phyloP scores from a whole-genome alignment of 2,329 filamentous ascomycete species.

The Ilyonectria robusta region DNA sequence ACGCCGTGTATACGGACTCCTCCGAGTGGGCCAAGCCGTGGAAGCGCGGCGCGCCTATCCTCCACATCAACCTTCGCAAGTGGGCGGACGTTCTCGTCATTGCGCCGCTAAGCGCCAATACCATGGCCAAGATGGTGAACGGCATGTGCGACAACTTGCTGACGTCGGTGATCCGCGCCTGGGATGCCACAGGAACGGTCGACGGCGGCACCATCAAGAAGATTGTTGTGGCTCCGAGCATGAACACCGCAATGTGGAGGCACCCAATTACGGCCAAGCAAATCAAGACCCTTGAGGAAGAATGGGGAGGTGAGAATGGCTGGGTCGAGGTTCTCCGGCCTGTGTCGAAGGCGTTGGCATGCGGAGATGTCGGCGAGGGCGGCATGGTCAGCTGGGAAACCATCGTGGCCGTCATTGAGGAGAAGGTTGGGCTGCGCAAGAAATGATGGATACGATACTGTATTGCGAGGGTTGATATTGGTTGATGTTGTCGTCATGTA shows the following conservation, averaged over 20 bases:
- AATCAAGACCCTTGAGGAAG: constrained; percentile 76
- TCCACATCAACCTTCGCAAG: constrained; percentile 90
- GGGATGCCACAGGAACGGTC: constrained; percentile 81
- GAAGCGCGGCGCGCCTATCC: constrained; percentile 82
- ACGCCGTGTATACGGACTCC: constrained; percentile 85
- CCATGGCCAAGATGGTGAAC: constrained; percentile 84
- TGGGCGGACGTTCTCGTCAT: constrained; percentile 85
- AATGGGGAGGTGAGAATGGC: constrained; percentile 74
- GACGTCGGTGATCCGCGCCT: constrained; percentile 82
- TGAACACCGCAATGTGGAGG: constrained; percentile 93
- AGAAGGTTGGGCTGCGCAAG: constrained; percentile 55
- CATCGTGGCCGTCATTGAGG: constrained; percentile 77
- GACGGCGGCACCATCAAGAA: constrained; percentile 70
- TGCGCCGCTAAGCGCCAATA: constrained; percentile 87
- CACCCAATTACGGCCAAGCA: constrained; percentile 86
- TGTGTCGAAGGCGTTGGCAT: constrained; percentile 83
- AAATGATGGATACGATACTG: background rate
- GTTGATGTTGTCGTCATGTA: background rate
- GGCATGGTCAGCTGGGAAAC: constrained; percentile 87
- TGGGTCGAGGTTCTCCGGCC: constrained; percentile 79
- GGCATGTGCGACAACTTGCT: constrained; percentile 86
- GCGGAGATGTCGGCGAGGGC: constrained; percentile 85
- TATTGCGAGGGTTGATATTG: too few relatives aligned
- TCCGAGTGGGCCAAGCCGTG: constrained; percentile 88
- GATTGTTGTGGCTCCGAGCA: constrained; percentile 84